A percentile compares a stretch with the other conserved stretches of the same genome.
These are phyloP conservation scores for Sanghuangporus weigelae DNA, from an alignment of 1,284 basidiomycete genomes.

Conservation along the genomic window DNA sequence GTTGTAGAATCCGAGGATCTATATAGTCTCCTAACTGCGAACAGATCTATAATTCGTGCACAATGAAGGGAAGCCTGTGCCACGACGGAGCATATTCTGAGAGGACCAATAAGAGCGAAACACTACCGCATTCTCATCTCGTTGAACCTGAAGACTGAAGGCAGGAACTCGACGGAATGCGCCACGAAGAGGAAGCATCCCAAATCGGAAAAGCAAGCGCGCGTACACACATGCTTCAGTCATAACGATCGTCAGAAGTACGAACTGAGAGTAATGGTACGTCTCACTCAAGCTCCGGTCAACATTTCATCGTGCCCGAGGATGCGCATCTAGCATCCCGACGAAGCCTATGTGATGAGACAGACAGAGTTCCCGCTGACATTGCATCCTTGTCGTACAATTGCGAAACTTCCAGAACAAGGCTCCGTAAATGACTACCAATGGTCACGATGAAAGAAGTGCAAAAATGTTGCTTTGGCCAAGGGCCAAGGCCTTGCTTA, in stretches of 20 bases:
- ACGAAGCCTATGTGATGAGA: not conserved
- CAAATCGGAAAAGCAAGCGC: not conserved
- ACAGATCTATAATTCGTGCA: not conserved
- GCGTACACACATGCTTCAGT: not conserved
- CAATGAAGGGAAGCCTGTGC: not conserved
- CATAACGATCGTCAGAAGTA: not conserved
- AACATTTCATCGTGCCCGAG: not conserved
- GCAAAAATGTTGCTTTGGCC: too few relatives aligned
- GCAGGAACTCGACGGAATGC: not conserved
- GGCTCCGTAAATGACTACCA: not conserved
- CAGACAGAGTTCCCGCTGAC: not conserved
- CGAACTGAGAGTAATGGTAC: not conserved
- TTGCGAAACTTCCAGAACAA: not conserved
- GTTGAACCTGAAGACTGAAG: not conserved
- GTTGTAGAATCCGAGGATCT: not conserved
- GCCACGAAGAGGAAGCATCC: constrained; percentile 9
- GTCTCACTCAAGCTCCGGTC: too few relatives aligned
- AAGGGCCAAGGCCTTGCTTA: too few relatives aligned
- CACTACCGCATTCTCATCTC: not conserved
- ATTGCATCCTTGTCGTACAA: not conserved
- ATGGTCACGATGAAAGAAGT: too few relatives aligned
- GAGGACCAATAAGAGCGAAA: not conserved
- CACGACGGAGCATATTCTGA: constrained; percentile 7
- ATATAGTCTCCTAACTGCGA: not conserved
- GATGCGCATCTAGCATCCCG: not conserved